phyloP scores from a whole-genome alignment of 805 yeast genomes.

The Zygoascus ofunaensis region DNA sequence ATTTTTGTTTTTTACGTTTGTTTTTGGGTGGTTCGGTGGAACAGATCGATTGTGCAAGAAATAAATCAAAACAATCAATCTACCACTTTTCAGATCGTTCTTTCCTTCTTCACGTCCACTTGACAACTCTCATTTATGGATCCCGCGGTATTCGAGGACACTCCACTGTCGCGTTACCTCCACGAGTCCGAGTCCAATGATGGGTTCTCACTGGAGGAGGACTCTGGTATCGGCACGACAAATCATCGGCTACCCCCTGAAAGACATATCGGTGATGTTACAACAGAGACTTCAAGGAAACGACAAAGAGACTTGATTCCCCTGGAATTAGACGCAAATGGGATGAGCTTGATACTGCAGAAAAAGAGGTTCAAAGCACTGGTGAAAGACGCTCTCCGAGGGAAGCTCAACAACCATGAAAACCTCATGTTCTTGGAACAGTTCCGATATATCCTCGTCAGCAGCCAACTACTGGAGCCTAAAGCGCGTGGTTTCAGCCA shows the following conservation, averaged over 20 bases:
- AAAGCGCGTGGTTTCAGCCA: neutral
- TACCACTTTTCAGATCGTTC: too few species aligned
- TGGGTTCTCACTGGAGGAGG: neutral
- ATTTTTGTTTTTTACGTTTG: too few species aligned
- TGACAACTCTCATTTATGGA: too few species aligned
- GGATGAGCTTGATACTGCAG: conserved; percentile 3
- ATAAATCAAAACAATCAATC: too few species aligned
- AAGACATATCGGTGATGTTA: neutral
- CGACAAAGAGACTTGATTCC: neutral
- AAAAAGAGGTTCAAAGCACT: conserved; percentile 19
- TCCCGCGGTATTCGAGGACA: neutral
- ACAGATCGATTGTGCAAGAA: too few species aligned
- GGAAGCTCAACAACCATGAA: conserved; percentile 22
- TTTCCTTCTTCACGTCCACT: too few species aligned
- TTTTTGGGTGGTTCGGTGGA: too few species aligned
- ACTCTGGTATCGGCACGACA: neutral
- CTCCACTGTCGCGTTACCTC: neutral
- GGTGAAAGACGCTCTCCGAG: conserved; percentile 20
- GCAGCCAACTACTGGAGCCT: conserved; percentile 37
- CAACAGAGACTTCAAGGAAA: too few species aligned
- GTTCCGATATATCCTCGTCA: conserved; percentile 41
- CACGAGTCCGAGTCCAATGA: neutral
- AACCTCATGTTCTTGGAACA: conserved; percentile 38
- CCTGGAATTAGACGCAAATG: neutral
- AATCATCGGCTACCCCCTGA: neutral